Percentiles rank a stretch among this genome's conserved stretches.
phyloP scores from a whole-genome alignment of 805 yeast species.

The Komagataella phaffii region DNA sequence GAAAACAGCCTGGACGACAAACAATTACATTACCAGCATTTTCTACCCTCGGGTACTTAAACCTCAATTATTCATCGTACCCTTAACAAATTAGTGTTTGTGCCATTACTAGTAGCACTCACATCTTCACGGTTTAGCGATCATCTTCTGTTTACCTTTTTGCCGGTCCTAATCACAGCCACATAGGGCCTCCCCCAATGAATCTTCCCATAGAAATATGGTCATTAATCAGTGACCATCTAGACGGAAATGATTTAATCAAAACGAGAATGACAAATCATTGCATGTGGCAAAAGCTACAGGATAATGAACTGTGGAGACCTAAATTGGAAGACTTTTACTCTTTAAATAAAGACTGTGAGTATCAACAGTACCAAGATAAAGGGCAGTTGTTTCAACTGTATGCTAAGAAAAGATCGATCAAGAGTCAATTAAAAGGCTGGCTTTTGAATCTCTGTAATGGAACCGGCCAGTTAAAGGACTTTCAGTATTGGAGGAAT shows the following conservation, averaged over 20 bases:
- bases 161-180: background rate
- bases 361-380: background rate
- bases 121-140: background rate
- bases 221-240: background rate
- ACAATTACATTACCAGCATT: no score
- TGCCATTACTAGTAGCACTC: background rate
- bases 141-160: background rate
- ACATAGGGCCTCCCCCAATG: background rate
- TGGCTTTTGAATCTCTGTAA: background rate
- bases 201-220: conserved; percentile 1
- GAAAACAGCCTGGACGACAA: background rate
- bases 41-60: background rate
- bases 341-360: background rate
- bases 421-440: background rate
- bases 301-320: background rate
- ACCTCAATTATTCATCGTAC: background rate
- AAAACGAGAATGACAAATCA: background rate
- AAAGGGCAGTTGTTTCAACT: background rate
- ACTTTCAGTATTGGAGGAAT: background rate
- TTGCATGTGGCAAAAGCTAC: background rate
- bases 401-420: background rate
- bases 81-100: background rate
- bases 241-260: background rate
- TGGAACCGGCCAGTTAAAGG: background rate
- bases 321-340: background rate